Evolutionary conservation across 805 yeast genomes (phyloP), one percentile per base, ranked within the genome.

Genomic region (Wickerhamiella vanderwaltii): DNA sequence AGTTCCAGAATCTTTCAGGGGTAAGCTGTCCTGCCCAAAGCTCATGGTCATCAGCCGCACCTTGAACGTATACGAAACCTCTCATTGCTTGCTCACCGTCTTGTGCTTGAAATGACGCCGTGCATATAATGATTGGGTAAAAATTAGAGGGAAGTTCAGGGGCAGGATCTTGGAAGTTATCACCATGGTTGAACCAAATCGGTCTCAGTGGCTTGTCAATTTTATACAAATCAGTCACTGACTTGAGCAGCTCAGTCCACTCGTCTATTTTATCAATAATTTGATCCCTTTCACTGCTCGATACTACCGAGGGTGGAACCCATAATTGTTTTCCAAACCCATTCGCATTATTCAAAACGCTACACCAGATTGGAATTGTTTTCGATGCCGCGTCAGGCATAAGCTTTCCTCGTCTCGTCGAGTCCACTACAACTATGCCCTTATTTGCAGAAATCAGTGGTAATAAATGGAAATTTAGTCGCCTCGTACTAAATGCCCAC

Each of bases 21-120:
- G 66, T 68, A 23, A 84, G 57, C 0, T 67, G 62, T 4, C 69
- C 64, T 0, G 79, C 71, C 96, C 95, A 86, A 9, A 78, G 63
- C 52, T 86, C 96, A 56, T 86, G 94, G 52, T 87, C 95, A 58
- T 86, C 96, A 0, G 91, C 95, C 0, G 95, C 91, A 1, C 96
- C 96, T 58, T 85, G 95, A 1, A 85, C 81, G 54, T 86, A 86
- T 0, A 68, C 59, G 48, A 61, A 77, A 0, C 75, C 78, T 6
- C 57, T 45, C 36, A 67, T 51, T 36, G 61, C 61, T 39, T 63
- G 67, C 5, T 62, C 60, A 6, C 82, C 84, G 56, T 77, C 83
- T 48, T 73, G 78, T 15, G 69, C 72, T 54, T 65, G 66, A 43
- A 66, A 64, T 32, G 87, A 79, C 0, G 81, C 79, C 0, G 85